Conservation (phyloP, 805 yeast genomes). For the Sugiyamaella lignohabitans region DNA sequence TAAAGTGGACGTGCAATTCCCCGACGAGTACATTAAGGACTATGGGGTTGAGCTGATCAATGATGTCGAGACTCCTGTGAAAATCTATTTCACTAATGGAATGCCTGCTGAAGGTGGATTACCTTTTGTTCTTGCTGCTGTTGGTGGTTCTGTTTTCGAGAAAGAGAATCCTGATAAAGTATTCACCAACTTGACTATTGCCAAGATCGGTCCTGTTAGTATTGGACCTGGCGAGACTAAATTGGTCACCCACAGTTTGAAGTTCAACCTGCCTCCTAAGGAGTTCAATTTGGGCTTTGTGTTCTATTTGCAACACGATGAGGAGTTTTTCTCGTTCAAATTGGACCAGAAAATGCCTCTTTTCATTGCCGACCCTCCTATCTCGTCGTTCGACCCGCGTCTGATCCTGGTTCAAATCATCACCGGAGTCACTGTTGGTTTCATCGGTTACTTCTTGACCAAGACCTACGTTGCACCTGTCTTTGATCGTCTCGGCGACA, state of each 20-base stretch:
- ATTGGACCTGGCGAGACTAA: slow-evolving; percentile 45
- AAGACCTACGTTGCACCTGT: slow-evolving; percentile 14
- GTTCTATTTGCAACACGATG: slow-evolving; percentile 19
- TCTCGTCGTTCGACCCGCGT: slow-evolving; percentile 69
- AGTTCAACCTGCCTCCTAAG: slow-evolving; percentile 51
- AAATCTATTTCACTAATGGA: no score
- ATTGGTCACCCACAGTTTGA: slow-evolving; percentile 52
- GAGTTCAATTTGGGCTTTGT: slow-evolving; percentile 44
- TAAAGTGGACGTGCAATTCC: neutral
- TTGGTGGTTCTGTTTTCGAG: slow-evolving; percentile 22
- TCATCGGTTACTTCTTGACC: slow-evolving; percentile 38
- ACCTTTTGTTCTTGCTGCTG: slow-evolving; percentile 16
- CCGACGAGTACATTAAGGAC: neutral
- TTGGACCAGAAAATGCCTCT: slow-evolving; percentile 29
- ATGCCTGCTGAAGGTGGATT: neutral
- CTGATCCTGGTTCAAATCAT: slow-evolving; percentile 56
- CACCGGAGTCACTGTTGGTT: slow-evolving; percentile 44
- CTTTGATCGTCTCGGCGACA: slow-evolving; percentile 10
- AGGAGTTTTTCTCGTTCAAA: slow-evolving; percentile 18
- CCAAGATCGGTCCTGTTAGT: slow-evolving; percentile 53
- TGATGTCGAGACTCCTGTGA: neutral
- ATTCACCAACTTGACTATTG: slow-evolving; percentile 51
- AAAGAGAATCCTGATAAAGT: slow-evolving; percentile 10
- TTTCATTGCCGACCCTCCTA: slow-evolving; percentile 52
- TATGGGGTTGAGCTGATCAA: neutral